Percentiles rank a stretch among this genome's conserved stretches.
phyloP scores from a whole-genome alignment of 2,329 filamentous ascomycete genomes.

The Daldinia sp. region DNA sequence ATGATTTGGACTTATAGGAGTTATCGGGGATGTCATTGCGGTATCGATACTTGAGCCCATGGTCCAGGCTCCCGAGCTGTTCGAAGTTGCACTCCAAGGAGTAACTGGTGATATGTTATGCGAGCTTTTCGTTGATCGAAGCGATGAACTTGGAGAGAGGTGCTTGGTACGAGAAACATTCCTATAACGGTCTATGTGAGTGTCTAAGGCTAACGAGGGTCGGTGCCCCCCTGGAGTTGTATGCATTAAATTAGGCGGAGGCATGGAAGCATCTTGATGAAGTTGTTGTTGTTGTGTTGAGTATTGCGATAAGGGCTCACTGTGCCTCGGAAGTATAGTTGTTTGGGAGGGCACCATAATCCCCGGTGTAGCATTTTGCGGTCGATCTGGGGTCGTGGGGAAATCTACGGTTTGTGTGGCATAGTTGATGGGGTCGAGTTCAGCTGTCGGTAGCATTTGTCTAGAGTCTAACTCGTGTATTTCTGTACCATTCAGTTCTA shows the following conservation, averaged over 20 bases:
- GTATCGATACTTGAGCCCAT: conserved; percentile 58
- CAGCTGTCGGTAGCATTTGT: conserved; percentile 53
- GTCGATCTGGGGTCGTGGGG: conserved; percentile 24
- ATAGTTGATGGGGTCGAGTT: conserved; percentile 49
- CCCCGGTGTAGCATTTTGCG: conserved; percentile 11
- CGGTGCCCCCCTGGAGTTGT: conserved; percentile 36
- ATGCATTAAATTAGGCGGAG: conserved; percentile 23
- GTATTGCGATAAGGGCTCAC: conserved; percentile 4
- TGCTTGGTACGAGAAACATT: conserved; percentile 44
- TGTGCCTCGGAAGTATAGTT: conserved; percentile 8
- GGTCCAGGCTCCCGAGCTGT: conserved; percentile 54
- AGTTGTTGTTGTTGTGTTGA: conserved; percentile 4
- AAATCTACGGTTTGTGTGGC: conserved; percentile 34
- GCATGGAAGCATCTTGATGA: conserved; percentile 26
- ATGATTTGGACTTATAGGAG: conserved; percentile 53
- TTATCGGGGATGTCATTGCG: conserved; percentile 60
- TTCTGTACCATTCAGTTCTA: conserved; percentile 63
- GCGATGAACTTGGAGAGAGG: conserved; percentile 52
- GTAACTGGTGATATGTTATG: conserved; percentile 62
- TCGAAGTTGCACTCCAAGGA: conserved; percentile 54
- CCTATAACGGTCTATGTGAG: conserved; percentile 47
- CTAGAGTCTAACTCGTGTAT: conserved; percentile 66
- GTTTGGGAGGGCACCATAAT: conserved; percentile 17
- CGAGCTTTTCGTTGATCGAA: conserved; percentile 55
- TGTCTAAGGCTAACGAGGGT: conserved; percentile 52